phyloP scores from a whole-genome alignment of 345 rosid genomes.

The Rubroshorea leprosula region DNA sequence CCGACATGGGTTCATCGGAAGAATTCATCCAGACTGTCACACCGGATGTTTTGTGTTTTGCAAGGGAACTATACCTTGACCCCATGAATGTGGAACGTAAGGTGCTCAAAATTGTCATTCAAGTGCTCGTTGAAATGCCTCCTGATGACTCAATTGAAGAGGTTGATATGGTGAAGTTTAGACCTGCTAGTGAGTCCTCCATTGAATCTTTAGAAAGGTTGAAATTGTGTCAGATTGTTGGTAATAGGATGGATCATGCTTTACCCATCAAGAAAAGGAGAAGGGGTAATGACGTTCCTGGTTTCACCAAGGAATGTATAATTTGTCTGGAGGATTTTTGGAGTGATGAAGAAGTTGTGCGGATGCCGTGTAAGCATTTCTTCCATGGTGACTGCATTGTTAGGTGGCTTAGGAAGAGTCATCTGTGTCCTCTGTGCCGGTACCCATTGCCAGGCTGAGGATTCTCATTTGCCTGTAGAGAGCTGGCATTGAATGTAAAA shows the following conservation, averaged over 20 bases:
- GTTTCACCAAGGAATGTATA: not conserved
- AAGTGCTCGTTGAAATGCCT: not conserved
- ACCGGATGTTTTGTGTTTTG: not conserved
- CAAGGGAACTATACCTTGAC: not conserved
- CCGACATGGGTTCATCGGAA: not conserved
- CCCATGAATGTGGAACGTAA: not conserved
- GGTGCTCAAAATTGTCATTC: not conserved
- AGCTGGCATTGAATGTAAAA: too few relatives aligned
- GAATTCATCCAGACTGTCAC: not conserved
- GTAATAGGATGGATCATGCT: not conserved
- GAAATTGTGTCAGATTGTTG: not conserved
- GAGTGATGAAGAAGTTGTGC: not conserved
- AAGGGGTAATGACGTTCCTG: not conserved
- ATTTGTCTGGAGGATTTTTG: slow-evolving; percentile 5
- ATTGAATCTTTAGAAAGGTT: slow-evolving; percentile 5
- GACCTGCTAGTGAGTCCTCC: not conserved
- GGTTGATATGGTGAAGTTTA: not conserved
- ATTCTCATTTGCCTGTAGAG: not conserved
- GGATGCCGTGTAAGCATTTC: slow-evolving; percentile 15
- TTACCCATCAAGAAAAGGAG: not conserved
- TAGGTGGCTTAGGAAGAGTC: slow-evolving; percentile 11
- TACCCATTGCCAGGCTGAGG: not conserved
- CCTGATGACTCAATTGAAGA: not conserved
- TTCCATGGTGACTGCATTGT: slow-evolving; percentile 7
- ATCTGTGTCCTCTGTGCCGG: slow-evolving; percentile 14